phyloP scores from a whole-genome alignment of 495 filamentous ascomycete species.

The Durotheca rogersii region DNA sequence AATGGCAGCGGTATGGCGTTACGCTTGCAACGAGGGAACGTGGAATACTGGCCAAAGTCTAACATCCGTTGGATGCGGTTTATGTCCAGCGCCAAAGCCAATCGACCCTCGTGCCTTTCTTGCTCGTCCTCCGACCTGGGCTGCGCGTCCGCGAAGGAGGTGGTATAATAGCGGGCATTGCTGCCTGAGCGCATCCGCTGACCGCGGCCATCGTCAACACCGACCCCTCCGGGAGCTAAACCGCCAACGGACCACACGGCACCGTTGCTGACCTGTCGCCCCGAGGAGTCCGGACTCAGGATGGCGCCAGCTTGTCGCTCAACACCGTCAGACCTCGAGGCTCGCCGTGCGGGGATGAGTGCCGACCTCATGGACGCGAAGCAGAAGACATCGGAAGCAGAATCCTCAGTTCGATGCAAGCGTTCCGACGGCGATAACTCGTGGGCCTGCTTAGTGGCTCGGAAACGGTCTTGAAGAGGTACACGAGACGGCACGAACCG shows the following conservation, averaged over 20 bases:
- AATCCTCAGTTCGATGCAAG: conserved; percentile 57
- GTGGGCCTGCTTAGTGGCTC: conserved; percentile 60
- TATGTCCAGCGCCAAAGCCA: conserved; percentile 83
- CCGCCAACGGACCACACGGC: conserved; percentile 84
- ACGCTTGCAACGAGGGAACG: conserved; percentile 28
- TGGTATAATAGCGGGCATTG: conserved; percentile 72
- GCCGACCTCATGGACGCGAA: conserved; percentile 43
- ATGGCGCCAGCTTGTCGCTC: conserved; percentile 40
- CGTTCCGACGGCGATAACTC: conserved; percentile 63
- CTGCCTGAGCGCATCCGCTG: conserved; percentile 66
- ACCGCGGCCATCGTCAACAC: conserved; percentile 61
- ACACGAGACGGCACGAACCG: conserved; percentile 66
- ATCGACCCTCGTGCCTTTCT: conserved; percentile 69
- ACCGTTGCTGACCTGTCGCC: conserved; percentile 61
- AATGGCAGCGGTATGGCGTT: conserved; percentile 10
- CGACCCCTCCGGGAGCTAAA: conserved; percentile 51
- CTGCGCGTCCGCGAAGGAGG: conserved; percentile 57
- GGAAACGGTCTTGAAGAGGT: conserved; percentile 57
- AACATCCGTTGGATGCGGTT: conserved; percentile 66
- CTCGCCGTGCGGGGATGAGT: conserved; percentile 30
- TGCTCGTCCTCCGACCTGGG: conserved; percentile 49
- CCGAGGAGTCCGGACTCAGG: conserved; percentile 36
- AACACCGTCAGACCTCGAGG: conserved; percentile 36
- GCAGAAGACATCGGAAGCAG: conserved; percentile 67
- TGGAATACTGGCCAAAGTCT: conserved; percentile 45